Percentiles rank a stretch among this genome's conserved stretches.
These are phyloP conservation scores for Cordyceps cicadae DNA, from an alignment of 2,329 filamentous ascomycete genomes.

Conservation along the genomic window DNA sequence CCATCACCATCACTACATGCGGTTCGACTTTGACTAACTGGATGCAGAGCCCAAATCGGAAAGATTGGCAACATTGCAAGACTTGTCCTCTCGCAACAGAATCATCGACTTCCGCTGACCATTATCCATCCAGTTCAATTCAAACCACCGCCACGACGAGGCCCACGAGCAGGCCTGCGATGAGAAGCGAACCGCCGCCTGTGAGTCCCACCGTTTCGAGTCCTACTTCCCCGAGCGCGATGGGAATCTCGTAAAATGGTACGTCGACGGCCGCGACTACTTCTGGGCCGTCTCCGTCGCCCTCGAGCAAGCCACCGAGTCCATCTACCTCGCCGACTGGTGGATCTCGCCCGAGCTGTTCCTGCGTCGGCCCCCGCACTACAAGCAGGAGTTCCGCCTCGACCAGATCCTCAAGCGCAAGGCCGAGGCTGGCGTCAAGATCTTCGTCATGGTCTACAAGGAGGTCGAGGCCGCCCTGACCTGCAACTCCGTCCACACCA, in stretches of 20 bases:
- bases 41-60: conserved; percentile 45
- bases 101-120: conserved; percentile 1
- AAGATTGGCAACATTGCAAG: conserved; percentile 55
- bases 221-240: conserved; percentile 85
- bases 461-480: conserved; percentile 75
- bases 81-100: neutral
- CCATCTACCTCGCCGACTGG: conserved; percentile 95
- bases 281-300: conserved; percentile 89
- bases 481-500: conserved; percentile 89
- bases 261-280: conserved; percentile 91
- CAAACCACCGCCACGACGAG: conserved; percentile 88
- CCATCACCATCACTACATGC: neutral
- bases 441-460: conserved; percentile 88
- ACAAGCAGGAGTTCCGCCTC: conserved; percentile 76
- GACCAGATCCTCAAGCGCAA: conserved; percentile 81
- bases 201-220: conserved; percentile 71
- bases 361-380: conserved; percentile 72
- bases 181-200: conserved; percentile 64
- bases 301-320: conserved; percentile 81
- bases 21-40: neutral
- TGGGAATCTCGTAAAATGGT: conserved; percentile 89
- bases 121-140: conserved; percentile 54
- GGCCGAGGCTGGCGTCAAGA: conserved; percentile 88
- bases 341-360: conserved; percentile 90
- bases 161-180: conserved; percentile 81